A percentile compares a stretch with the other conserved stretches of the same genome.
Conservation (phyloP, 2,329 filamentous ascomycete genomes). For the Xylaria sp. region DNA sequence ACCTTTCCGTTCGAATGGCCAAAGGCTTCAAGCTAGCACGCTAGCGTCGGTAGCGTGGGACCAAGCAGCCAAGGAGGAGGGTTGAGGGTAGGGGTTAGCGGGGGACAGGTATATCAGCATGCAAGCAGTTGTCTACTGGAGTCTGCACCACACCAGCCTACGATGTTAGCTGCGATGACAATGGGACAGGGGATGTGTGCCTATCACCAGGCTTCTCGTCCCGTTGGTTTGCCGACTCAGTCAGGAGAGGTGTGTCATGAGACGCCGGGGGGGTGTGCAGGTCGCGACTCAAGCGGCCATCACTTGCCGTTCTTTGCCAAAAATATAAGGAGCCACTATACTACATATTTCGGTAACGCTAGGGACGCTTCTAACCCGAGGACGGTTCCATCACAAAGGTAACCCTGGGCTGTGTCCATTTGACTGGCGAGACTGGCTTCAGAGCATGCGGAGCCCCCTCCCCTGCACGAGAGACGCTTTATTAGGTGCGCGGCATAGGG, state of each 20-base stretch:
- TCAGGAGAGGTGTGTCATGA: constrained; percentile 28
- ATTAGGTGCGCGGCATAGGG: constrained; percentile 2
- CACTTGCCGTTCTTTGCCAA: constrained; percentile 38
- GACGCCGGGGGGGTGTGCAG: constrained; percentile 22
- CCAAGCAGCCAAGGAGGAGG: constrained; percentile 10
- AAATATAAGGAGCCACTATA: constrained; percentile 40
- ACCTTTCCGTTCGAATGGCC: constrained; percentile 43
- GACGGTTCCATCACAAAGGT: constrained; percentile 49
- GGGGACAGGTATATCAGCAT: background rate
- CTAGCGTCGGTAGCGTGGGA: constrained; percentile 18
- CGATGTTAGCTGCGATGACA: no score
- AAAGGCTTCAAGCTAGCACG: constrained; percentile 13
- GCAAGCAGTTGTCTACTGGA: constrained; percentile 3
- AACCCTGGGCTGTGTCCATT: constrained; percentile 43
- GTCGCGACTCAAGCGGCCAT: constrained; percentile 31
- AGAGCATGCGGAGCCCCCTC: constrained; percentile 38
- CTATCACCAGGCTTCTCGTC: constrained; percentile 1
- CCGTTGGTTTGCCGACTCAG: constrained; percentile 10
- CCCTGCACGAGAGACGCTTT: constrained; percentile 17
- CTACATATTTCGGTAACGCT: constrained; percentile 46
- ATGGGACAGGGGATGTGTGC: background rate
- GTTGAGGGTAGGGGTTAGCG: constrained; percentile 30
- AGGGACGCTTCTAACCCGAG: constrained; percentile 45
- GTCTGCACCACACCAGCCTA: background rate
- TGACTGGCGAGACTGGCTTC: constrained; percentile 45